These are phyloP conservation scores for Annona squamosa DNA, from an alignment of 164 flowering plant genomes.

Conservation along the genomic window DNA sequence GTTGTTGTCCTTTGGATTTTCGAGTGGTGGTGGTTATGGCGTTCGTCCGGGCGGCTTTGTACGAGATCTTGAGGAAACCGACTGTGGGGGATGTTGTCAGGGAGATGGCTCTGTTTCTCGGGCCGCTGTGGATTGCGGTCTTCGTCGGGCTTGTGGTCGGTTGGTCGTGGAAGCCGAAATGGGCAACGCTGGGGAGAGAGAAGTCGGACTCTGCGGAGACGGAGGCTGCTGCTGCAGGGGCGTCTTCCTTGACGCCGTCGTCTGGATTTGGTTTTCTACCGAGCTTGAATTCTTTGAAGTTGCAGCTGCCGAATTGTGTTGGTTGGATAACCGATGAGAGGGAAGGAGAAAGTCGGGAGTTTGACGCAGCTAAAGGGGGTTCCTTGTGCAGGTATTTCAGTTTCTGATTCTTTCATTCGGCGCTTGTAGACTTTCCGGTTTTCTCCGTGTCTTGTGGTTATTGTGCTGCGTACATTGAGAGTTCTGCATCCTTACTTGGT, in stretches of 20 bases:
- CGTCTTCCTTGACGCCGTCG: not conserved
- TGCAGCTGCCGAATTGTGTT: conserved; percentile 41
- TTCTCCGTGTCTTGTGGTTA: not conserved
- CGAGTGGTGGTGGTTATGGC: conserved; percentile 26
- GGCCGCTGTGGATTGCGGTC: conserved; percentile 65
- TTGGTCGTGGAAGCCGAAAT: conserved; percentile 83
- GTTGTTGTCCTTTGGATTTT: not conserved
- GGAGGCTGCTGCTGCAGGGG: conserved; percentile 7
- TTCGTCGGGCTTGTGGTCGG: conserved; percentile 68
- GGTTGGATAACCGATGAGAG: conserved; percentile 36
- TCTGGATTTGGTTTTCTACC: conserved; percentile 21
- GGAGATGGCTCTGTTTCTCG: conserved; percentile 39
- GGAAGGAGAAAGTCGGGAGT: conserved; percentile 14
- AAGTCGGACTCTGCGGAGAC: conserved; percentile 13
- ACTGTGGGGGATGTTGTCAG: conserved; percentile 32
- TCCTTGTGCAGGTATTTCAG: conserved; percentile 39
- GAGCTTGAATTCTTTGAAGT: conserved; percentile 37
- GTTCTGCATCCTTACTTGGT: not conserved
- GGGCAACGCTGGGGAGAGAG: conserved; percentile 44
- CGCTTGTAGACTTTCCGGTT: not conserved
- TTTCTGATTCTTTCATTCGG: not conserved
- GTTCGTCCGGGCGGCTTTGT: conserved; percentile 27
- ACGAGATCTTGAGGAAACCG: conserved; percentile 46
- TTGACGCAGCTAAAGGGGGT: conserved; percentile 1
- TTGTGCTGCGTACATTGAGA: not conserved